Evolutionary conservation across 345 rosid genomes (phyloP), one percentile per base, ranked within the genome.

Genomic region (Excoecaria agallocha): DNA sequence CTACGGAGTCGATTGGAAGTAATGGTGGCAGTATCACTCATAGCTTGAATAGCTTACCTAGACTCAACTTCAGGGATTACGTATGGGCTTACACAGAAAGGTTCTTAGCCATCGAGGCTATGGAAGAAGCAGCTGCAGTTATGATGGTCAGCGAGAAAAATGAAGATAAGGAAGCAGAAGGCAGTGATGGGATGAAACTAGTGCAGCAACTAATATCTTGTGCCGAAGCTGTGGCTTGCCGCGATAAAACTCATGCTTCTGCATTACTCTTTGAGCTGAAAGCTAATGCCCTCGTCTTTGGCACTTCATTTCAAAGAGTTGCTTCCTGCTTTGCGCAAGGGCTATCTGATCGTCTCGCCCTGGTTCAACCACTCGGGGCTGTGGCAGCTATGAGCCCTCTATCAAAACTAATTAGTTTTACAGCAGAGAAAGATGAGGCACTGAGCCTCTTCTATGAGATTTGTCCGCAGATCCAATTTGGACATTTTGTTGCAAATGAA

Each of bases 321-420:
- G 91, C 93, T 13, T 86, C 91, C 67, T 89, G 93, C 79, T 89
- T 89, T 54, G 90, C 86, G 43, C 85, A 87, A 76, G 93, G 90
- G n/a, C 84, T 89, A 0, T 60, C 88, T 3, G 87, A 86, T 66
- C 80, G 91, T 68, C 84, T 85, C 2, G 71, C 84, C 13, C 62
- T 78, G 68, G 83, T 84, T 65, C 91, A 84, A 55, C 87, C 91
- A 3, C 67, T 81, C 1, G 88, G 91, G 48, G 52, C 82, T 12
- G 69, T 72, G 1, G 82, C 86, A 67, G 16, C 13, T 15, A 37
- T 74, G 39, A 72, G 50, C 35, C 30, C 64, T 2, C 83, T 86
- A 0, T 72, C 81, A 73, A 87, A 73, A 74, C 68, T 75, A 1
- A 73, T 80, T 79, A 86, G 75, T 71, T 69, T 80, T 46, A 81